phyloP scores from a whole-genome alignment of 208 protist species.

The Crithidia mellificae region DNA sequence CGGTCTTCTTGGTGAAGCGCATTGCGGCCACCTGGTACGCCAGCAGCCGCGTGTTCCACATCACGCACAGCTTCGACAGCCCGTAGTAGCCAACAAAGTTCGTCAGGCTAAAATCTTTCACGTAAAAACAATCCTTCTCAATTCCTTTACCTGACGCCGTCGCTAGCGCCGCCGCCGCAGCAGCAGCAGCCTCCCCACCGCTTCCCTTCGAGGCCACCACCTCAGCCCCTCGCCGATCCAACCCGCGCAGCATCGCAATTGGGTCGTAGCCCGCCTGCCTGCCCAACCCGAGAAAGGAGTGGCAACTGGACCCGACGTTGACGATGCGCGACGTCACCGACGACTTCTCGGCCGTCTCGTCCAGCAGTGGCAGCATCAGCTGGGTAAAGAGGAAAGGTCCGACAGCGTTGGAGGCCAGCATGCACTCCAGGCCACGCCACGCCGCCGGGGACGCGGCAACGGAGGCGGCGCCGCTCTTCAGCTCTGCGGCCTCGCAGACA shows the following conservation, averaged over 20 bases:
- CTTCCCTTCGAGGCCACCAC: neutral
- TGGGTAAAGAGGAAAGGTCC: slow-evolving; percentile 78
- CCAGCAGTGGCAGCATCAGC: slow-evolving; percentile 72
- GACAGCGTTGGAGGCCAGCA: slow-evolving; percentile 81
- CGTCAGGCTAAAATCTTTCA: slow-evolving; percentile 47
- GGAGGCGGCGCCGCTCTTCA: slow-evolving; percentile 17
- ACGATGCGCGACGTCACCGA: slow-evolving; percentile 79
- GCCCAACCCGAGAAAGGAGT: slow-evolving; percentile 73
- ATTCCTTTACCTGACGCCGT: too few relatives aligned
- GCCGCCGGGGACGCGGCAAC: slow-evolving; percentile 16
- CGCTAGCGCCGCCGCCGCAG: neutral
- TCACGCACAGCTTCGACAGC: slow-evolving; percentile 81
- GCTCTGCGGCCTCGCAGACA: slow-evolving; percentile 20
- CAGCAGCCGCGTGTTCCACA: slow-evolving; percentile 82
- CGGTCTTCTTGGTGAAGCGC: slow-evolving; percentile 34
- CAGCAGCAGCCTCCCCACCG: neutral
- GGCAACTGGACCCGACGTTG: slow-evolving; percentile 85
- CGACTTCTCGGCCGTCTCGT: slow-evolving; percentile 51
- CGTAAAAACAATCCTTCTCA: slow-evolving; percentile 20
- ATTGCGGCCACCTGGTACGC: slow-evolving; percentile 45
- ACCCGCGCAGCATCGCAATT: slow-evolving; percentile 62
- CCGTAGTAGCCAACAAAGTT: slow-evolving; percentile 89
- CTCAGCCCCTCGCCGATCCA: slow-evolving; percentile 33
- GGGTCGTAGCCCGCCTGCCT: slow-evolving; percentile 34
- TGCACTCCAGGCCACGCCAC: slow-evolving; percentile 64